Conservation (phyloP, 768 basidiomycete species). For the Podaxis sp. region DNA sequence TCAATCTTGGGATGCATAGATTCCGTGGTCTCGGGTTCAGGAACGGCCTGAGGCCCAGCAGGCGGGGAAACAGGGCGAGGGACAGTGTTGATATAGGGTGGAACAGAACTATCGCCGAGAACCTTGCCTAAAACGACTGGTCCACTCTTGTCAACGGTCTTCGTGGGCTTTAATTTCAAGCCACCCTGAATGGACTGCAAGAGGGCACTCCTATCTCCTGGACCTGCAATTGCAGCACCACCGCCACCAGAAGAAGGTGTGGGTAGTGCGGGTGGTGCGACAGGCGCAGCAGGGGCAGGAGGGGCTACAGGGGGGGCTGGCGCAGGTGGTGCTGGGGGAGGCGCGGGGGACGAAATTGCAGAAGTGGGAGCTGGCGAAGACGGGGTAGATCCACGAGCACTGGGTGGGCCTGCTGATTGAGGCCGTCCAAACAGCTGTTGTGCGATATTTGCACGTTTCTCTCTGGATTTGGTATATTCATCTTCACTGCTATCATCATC, state of each 20-base stretch:
- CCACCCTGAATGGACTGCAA: slow-evolving; percentile 81
- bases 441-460: slow-evolving; percentile 70
- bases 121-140: slow-evolving; percentile 74
- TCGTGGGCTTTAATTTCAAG: slow-evolving; percentile 64
- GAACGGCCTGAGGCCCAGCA: slow-evolving; percentile 27
- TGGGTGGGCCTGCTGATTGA: slow-evolving; percentile 51
- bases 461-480: slow-evolving; percentile 67
- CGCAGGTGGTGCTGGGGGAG: slow-evolving; percentile 22
- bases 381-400: slow-evolving; percentile 49
- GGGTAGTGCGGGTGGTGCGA: slow-evolving; percentile 38
- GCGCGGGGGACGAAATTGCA: slow-evolving; percentile 33
- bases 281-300: slow-evolving; percentile 32
- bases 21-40: slow-evolving; percentile 27
- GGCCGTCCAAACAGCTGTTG: slow-evolving; percentile 77
- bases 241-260: slow-evolving; percentile 15
- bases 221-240: slow-evolving; percentile 30
- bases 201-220: slow-evolving; percentile 63
- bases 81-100: slow-evolving; percentile 60
- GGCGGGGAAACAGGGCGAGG: slow-evolving; percentile 45
- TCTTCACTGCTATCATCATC: slow-evolving; percentile 79
- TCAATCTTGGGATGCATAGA: slow-evolving; percentile 29
- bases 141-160: slow-evolving; percentile 82
- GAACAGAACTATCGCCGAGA: slow-evolving; percentile 70
- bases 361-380: slow-evolving; percentile 32
- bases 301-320: slow-evolving; percentile 31